Percentiles rank a stretch among this genome's conserved stretches.
phyloP scores from a whole-genome alignment of 1,139 yeast species.

The Saccharomycopsis hybrid region DNA sequence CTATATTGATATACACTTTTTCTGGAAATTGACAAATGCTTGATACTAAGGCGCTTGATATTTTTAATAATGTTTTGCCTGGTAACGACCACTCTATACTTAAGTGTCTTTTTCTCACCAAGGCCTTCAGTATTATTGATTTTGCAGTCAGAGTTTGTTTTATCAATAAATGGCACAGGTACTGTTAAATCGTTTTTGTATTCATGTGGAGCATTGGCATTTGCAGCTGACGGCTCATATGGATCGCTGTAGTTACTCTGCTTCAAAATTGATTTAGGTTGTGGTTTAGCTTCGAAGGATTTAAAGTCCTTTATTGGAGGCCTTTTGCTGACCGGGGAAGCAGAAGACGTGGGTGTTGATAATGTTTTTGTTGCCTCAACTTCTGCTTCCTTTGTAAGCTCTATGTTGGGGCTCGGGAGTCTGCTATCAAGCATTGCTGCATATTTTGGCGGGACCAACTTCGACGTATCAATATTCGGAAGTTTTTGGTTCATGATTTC shows the following conservation, averaged over 20 bases:
- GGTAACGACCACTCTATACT: constrained; percentile 19
- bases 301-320: too few relatives aligned
- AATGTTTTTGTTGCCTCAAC: too few relatives aligned
- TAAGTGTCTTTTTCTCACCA: constrained; percentile 17
- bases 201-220: background rate
- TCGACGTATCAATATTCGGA: too few relatives aligned
- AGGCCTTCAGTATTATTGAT: background rate
- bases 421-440: too few relatives aligned
- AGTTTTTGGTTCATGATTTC: too few relatives aligned
- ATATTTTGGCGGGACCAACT: too few relatives aligned
- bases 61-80: constrained; percentile 16
- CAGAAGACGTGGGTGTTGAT: too few relatives aligned
- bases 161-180: background rate
- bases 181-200: constrained; percentile 15
- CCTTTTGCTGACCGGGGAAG: too few relatives aligned
- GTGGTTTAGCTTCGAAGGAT: too few relatives aligned
- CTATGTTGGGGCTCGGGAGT: too few relatives aligned
- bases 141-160: background rate
- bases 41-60: constrained; percentile 14
- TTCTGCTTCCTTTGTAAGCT: too few relatives aligned
- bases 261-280: background rate
- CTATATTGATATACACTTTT: background rate
- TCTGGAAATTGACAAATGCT: constrained; percentile 1
- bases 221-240: background rate
- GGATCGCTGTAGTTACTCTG: too few relatives aligned